Base-by-base conservation (phyloP, 2,329 filamentous ascomycete genomes). In the Neonectria coccinea region DNA sequence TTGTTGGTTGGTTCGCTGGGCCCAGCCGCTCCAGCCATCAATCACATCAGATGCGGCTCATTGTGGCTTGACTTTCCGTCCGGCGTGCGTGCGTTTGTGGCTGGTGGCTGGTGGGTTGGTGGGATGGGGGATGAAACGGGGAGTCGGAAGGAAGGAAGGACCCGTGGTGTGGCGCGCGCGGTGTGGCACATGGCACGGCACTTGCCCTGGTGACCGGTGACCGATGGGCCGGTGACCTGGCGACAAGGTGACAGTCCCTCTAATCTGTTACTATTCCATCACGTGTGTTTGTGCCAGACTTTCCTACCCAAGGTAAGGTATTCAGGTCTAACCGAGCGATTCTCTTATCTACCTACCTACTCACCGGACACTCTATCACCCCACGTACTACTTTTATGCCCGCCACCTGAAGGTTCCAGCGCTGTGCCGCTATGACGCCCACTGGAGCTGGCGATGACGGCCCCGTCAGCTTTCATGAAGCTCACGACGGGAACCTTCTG, bases 11-110 rank as follows among this genome's bases (percentile, higher is more conserved):
- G 50, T 63, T 62, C 48, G 41, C 48, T 62, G 47, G 20, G 27
- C 16, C 42, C 18, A 8, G 53, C 29, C 27, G 22, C 27, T 39
- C 58, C 56, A 63, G 59, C 63, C 48, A 62, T 33, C 48, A 16
- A 39, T 39, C 50, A 42, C 41, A 59, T 59, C 44, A 58, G 65
- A 70, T 71, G 71, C 60, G 71, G 71, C 68, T 73, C 68, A 27
- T 20, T 47, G 39, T 36, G 48, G 27, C 56, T 52, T 29, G 36
- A 42, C 44, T n/a, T 16, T 16, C 27, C 18, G 56, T 22, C 45
- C 44, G 25, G n/a, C 14, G 36, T 27, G 18, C 20, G 41, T 44
- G 20, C 29, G 33, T n/a, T 41, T 65, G 71, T 73, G 71, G 71
- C 71, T 73, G 67, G 62, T 63, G 66, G 56, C 63, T 47, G 52